Base-by-base conservation (phyloP, 1,284 basidiomycete genomes). In the Ganoderma multipileum region DNA sequence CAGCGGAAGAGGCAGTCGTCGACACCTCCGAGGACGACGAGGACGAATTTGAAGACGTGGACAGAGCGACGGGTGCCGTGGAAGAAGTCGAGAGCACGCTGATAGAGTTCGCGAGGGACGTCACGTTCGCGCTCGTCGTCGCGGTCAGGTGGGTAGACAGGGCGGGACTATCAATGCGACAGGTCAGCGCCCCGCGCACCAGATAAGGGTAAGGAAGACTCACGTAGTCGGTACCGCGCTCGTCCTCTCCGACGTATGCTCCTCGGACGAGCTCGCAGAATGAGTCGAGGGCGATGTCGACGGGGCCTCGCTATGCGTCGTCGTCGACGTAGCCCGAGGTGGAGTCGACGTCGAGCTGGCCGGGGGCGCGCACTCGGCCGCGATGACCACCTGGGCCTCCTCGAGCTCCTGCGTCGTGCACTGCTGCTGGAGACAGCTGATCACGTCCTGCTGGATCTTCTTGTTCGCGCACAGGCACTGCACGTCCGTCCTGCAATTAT, bases 391-490 rank as follows among this genome's bases (percentile, higher is more conserved):
- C 42, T 50, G 44, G 1, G 18, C 8, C 16, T 23, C 30, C 30
- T 47, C 42, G 18, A 63, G 23, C 42, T 63, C 50, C n/a, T 23
- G 18, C 61, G 26, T 42, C 61, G 61, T 33, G 26, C 61, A 63
- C 26, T 47, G 44, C 61, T 47, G 33, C 30, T 63, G 61, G 12
- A 60, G 33, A 8, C 58, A 60, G 39, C 39, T 60, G 23, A 60
- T 7, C 20, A 26, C 39, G 39, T 60, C 58, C 38, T 60, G 58
- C 39, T 60, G 58, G 23, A 60, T 60, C 39, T 60, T 60, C 38
- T 38, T 60, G 58, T 60, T 60, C 11, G 58, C 58, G 39, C 58
- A 60, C 38, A 60, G 58, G 39, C 58, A 60, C 58, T 60, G 58
- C 11, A 39, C 23, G 23, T 60, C 58, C 23, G 58, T 42, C 20